Evolutionary conservation across 2,329 filamentous ascomycete species (phyloP), one percentile per base, ranked within the genome.

Genomic region (Chrysoporthe cubensis): DNA sequence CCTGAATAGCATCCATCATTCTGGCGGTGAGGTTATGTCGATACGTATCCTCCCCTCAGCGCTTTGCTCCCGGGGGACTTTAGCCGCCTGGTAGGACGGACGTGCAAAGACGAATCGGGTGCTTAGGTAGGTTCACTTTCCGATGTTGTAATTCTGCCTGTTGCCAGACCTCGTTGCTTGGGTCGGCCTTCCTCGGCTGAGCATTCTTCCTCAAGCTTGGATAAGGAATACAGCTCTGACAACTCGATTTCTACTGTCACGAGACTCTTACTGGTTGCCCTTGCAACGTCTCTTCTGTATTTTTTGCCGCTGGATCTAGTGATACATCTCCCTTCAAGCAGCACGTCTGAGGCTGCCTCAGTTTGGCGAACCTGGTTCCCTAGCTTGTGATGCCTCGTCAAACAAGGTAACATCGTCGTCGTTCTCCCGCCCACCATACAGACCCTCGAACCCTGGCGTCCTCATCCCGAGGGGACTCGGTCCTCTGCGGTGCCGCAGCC

Each of bases 361-460:
- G n/a, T 32, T 44, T 18, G 68, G 26, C 34, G 65, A 48, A 16
- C 3, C 62, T 8, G 54, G 26, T 11, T 57, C 64, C 52, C 62
- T 60, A 43, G 57, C 60, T 60, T 70, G 44, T 57, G 71, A 72
- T 26, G 72, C 72, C 46, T 74, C 71, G 16, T 78, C 74, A 64
- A 79, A 78, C 63, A 81, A 72, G 7, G 74, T 72, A 56, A 76
- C 74, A 65, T 84, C 82, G 54, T 82, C 80, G 1, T 77, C 76
- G 73, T 86, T 86, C 73, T 86, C 84, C 60, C 75, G 75, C 14
- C 82, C 84, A 32, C 81, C 82, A 70, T 85, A 83, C 34, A 85
- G 75, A 14, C 83, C 82, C 69, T 74, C 75, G 68, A 82, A 83
- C 0, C 82, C 82, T n/a, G 78, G 77, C n/a, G 76, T 78, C 40